phyloP scores from a whole-genome alignment of 192 early-diverging fungal genomes.

The Geranomyces variabilis region DNA sequence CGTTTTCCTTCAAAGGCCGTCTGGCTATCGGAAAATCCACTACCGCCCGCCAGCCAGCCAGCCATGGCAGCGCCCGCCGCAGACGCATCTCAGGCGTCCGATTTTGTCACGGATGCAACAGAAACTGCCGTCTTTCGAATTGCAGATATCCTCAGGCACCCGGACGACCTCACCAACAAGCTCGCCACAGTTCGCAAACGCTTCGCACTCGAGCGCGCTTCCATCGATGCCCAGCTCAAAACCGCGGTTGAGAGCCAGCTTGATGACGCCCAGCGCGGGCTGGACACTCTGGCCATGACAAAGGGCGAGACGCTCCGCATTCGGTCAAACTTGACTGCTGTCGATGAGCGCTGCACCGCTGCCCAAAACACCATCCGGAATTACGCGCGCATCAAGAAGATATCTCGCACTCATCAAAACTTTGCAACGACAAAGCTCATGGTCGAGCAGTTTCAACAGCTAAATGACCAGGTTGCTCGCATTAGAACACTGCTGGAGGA shows the following conservation, averaged over 20 bases:
- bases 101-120: constrained; percentile 32
- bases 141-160: constrained; percentile 84
- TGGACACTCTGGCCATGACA: constrained; percentile 58
- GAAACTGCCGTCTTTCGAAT: constrained; percentile 81
- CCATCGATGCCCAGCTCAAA: constrained; percentile 94
- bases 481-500: constrained; percentile 72
- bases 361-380: constrained; percentile 86
- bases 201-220: constrained; percentile 84
- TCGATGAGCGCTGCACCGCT: constrained; percentile 85
- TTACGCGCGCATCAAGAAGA: constrained; percentile 88
- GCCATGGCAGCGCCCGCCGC: background rate
- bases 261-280: constrained; percentile 84
- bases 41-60: too few species aligned
- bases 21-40: too few species aligned
- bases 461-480: constrained; percentile 78
- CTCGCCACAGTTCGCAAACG: constrained; percentile 78
- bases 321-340: constrained; percentile 74
- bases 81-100: constrained; percentile 8
- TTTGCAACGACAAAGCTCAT: constrained; percentile 87
- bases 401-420: constrained; percentile 93
- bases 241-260: constrained; percentile 90
- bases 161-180: constrained; percentile 91
- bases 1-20: too few species aligned
- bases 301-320: constrained; percentile 62
- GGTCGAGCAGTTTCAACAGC: constrained; percentile 83